Evolutionary conservation across 2,329 filamentous ascomycete species (phyloP), one percentile per base, ranked within the genome.

Genomic region (Aspergillus fumigatus): DNA sequence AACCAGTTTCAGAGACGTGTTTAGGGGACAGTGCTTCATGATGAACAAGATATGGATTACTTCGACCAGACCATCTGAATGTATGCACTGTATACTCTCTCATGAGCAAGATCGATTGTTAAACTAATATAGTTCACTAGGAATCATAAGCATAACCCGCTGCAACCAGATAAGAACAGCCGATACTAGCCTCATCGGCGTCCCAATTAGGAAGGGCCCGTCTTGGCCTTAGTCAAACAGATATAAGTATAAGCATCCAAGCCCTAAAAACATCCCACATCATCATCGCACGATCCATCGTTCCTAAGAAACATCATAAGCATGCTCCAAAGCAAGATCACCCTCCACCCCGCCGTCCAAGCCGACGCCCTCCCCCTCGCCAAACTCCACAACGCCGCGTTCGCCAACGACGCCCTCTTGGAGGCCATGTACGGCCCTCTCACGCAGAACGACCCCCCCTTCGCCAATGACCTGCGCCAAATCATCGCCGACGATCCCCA

Each of bases 341-440:
- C 53, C 14, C 48, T 55, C 5, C 27, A 35, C 2, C 53, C 48
- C 48, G 32, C 26, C 27, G 40, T 50, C 14, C 45, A 27, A 11
- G 40, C 40, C 1, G 40, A 43, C 4, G 48, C 53, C 2, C 4
- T 27, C 23, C 19, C 38, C 40, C 26, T 55, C n/a, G 53, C 19
- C 3, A 9, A 21, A 3, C 17, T 55, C 26, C 53, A 55, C 48
- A 55, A 41, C 53, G 26, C 41, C 1, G 53, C 53, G 7, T 51
- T 51, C 32, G 23, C 26, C 21, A 19, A 38, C 19, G 26, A 55
- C 21, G 14, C 4, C 21, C 23, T 55, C 48, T 2, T 55, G 3
- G 19, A 51, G n/a, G 9, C 50, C 8, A 50, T 55, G 48, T 55
- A 55, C 53, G 53, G 53, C 26, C 48, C 53, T 3, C 52, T 27